Percentiles rank a stretch among this genome's conserved stretches.
Evolutionary conservation across 805 yeast genomes (phyloP).

Genomic region (Lipomyces yamadae): DNA sequence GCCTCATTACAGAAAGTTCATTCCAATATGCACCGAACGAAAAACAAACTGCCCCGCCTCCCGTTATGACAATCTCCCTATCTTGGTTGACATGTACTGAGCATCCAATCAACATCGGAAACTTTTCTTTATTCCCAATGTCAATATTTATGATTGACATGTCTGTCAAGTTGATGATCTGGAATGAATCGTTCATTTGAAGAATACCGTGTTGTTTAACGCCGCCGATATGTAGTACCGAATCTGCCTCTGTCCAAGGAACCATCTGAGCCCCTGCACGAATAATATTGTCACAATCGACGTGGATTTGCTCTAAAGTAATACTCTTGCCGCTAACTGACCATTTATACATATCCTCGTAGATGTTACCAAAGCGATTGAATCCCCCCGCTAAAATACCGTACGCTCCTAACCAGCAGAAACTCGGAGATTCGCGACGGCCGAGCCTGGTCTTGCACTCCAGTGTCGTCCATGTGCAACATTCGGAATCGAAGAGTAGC

Average conservation of each 20-base stretch:
- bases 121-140: neutral
- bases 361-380: conserved; percentile 24
- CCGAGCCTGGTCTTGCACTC: conserved; percentile 37
- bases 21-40: conserved; percentile 73
- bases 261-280: conserved; percentile 33
- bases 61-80: conserved; percentile 53
- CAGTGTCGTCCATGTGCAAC: conserved; percentile 39
- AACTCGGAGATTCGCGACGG: conserved; percentile 48
- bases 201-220: conserved; percentile 26
- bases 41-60: conserved; percentile 85
- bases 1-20: conserved; percentile 28
- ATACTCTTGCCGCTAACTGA: conserved; percentile 34
- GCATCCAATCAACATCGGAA: conserved; percentile 35
- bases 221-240: conserved; percentile 43
- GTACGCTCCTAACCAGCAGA: conserved; percentile 25
- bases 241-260: conserved; percentile 53
- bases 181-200: conserved; percentile 13
- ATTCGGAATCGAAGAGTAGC: conserved; percentile 21
- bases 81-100: conserved; percentile 33
- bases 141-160: conserved; percentile 1
- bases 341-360: conserved; percentile 35
- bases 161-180: conserved; percentile 14
- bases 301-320: conserved; percentile 48
- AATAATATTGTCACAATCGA: conserved; percentile 1
- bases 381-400: conserved; percentile 61